These are phyloP conservation scores for Fraxinus sp. DNA, from an alignment of 305 asterid genomes.

Conservation along the genomic window DNA sequence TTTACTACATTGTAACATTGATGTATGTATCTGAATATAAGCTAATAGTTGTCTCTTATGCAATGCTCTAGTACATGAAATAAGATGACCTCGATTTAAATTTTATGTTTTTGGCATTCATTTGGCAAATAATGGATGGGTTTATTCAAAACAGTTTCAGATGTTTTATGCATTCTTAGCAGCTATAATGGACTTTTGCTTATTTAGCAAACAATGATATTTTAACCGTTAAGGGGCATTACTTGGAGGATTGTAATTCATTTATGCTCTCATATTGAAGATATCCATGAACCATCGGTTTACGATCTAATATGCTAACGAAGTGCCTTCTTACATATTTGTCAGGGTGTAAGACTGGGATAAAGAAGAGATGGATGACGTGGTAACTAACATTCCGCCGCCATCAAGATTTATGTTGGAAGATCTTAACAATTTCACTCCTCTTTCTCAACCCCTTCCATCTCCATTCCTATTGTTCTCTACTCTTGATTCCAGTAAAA, in stretches of 20 bases:
- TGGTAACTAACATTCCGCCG: slow-evolving; percentile 84
- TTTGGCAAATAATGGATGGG: slow-evolving; percentile 6
- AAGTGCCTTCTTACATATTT: slow-evolving; percentile 20
- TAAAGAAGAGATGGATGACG: slow-evolving; percentile 73
- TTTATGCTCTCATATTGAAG: not conserved
- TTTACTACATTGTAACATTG: not conserved
- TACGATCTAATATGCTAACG: not conserved
- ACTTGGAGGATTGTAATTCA: slow-evolving; percentile 11
- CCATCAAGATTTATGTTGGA: slow-evolving; percentile 90
- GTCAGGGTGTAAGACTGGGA: slow-evolving; percentile 32
- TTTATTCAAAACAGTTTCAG: not conserved
- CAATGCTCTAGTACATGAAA: not conserved
- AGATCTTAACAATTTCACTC: slow-evolving; percentile 89
- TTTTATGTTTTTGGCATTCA: not conserved
- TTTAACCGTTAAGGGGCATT: not conserved
- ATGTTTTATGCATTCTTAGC: slow-evolving; percentile 1
- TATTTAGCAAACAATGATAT: not conserved
- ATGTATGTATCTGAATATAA: not conserved
- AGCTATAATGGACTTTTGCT: not conserved
- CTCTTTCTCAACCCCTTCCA: slow-evolving; percentile 72
- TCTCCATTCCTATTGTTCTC: slow-evolving; percentile 71
- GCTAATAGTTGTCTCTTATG: not conserved
- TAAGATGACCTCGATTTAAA: not conserved
- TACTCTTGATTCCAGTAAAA: slow-evolving; percentile 39
- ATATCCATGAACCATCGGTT: not conserved